Conservation (phyloP, 2,329 filamentous ascomycete species). For the Aureobasidium sp. region DNA sequence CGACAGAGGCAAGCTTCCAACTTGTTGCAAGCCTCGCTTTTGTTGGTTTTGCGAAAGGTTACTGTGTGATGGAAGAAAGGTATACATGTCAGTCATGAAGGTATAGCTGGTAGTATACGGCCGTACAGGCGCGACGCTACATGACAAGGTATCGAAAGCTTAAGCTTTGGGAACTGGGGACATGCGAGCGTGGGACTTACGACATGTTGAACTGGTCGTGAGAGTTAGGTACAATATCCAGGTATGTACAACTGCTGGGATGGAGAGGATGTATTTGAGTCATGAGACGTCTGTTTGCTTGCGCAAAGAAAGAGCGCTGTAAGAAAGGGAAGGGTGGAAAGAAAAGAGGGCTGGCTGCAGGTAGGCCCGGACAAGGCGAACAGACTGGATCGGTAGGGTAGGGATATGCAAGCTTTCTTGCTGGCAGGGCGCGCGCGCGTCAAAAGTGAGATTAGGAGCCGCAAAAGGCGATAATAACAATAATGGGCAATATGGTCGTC, state of each 20-base stretch:
- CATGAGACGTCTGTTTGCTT: constrained; percentile 15
- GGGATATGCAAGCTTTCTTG: constrained; percentile 5
- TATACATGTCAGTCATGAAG: constrained; percentile 3
- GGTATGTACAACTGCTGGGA: constrained; percentile 15
- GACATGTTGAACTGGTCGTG: constrained; percentile 18
- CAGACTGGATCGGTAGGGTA: neutral
- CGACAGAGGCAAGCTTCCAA: constrained; percentile 5
- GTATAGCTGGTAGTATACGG: neutral
- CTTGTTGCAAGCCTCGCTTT: constrained; percentile 14
- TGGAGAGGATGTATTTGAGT: constrained; percentile 16
- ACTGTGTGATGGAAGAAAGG: neutral
- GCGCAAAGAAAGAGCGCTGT: constrained; percentile 12
- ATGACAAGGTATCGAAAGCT: constrained; percentile 13
- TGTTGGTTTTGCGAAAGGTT: constrained; percentile 13
- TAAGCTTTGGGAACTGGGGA: neutral
- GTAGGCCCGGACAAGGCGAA: constrained; percentile 12
- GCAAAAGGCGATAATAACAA: constrained; percentile 8
- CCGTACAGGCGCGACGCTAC: constrained; percentile 13
- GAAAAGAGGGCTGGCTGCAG: constrained; percentile 14
- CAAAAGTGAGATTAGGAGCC: neutral
- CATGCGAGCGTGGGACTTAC: constrained; percentile 14
- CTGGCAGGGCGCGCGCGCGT: neutral
- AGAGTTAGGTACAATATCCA: constrained; percentile 12
- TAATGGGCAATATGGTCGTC: neutral
- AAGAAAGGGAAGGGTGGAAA: neutral